phyloP scores from a whole-genome alignment of 1,284 basidiomycete species.

The Sporisorium exsertum region DNA sequence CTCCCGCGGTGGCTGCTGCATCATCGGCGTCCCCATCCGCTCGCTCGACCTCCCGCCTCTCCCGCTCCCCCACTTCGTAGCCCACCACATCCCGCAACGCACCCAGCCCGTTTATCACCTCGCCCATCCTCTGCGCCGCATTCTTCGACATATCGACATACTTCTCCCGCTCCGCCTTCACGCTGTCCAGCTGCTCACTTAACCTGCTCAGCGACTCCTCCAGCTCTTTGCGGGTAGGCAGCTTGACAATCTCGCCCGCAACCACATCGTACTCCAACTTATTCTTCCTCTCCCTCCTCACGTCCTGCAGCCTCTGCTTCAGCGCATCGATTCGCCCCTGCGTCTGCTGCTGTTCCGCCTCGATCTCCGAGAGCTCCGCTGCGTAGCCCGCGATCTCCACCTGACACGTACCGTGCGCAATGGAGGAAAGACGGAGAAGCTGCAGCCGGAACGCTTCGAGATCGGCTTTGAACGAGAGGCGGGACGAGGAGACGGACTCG shows the following conservation, averaged over 20 bases:
- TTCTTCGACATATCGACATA: constrained; percentile 31
- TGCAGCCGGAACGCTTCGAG: constrained; percentile 33
- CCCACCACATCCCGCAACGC: constrained; percentile 46
- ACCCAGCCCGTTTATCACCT: constrained; percentile 17
- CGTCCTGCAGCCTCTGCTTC: constrained; percentile 46
- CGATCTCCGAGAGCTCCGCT: constrained; percentile 26
- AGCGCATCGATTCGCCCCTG: constrained; percentile 38
- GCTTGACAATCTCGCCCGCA: constrained; percentile 49
- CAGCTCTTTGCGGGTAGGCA: constrained; percentile 50
- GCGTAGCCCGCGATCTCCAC: constrained; percentile 32
- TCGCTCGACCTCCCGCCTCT: constrained; percentile 50
- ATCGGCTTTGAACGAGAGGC: constrained; percentile 44
- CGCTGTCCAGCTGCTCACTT: constrained; percentile 21
- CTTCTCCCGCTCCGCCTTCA: constrained; percentile 38
- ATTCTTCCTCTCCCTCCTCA: constrained; percentile 50
- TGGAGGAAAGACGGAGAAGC: constrained; percentile 23
- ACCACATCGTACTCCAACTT: constrained; percentile 61
- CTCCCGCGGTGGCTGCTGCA: constrained; percentile 3
- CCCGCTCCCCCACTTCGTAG: constrained; percentile 54
- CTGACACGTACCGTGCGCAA: constrained; percentile 27
- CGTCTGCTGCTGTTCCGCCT: constrained; percentile 33
- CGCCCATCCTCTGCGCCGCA: constrained; percentile 21
- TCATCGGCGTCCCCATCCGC: constrained; percentile 47
- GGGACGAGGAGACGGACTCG: constrained; percentile 23
- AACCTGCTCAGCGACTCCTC: constrained; percentile 33